phyloP scores from a whole-genome alignment of 2,329 filamentous ascomycete species.

The Pestalotiopsis sp. region DNA sequence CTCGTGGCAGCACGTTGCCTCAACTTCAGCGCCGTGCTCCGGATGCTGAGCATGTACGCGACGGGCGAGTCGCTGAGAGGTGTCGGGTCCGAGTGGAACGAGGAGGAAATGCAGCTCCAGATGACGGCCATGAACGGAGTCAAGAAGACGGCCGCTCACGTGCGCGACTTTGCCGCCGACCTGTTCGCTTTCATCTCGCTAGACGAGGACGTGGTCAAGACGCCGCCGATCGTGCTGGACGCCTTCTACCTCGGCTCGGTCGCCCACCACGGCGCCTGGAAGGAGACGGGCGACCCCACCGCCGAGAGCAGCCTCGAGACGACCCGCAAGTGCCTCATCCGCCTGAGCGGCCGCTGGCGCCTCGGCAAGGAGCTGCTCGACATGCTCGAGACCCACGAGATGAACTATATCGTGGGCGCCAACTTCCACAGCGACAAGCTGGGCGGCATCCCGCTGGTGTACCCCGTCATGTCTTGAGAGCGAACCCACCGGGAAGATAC shows the following conservation, averaged over 20 bases:
- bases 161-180: constrained; percentile 16
- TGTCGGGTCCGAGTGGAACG: neutral
- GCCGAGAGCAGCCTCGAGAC: constrained; percentile 10
- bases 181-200: constrained; percentile 11
- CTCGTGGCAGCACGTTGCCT: constrained; percentile 17
- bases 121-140: constrained; percentile 13
- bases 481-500: neutral
- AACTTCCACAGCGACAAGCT: constrained; percentile 6
- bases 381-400: constrained; percentile 7
- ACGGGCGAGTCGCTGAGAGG: constrained; percentile 4
- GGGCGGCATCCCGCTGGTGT: constrained; percentile 8
- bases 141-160: constrained; percentile 14
- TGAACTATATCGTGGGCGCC: constrained; percentile 4
- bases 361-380: constrained; percentile 16
- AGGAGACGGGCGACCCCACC: neutral
- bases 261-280: constrained; percentile 2
- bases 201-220: constrained; percentile 17
- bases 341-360: constrained; percentile 18
- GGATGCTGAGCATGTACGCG: constrained; percentile 12
- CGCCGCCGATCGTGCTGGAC: constrained; percentile 21
- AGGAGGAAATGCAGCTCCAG: constrained; percentile 16
- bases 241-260: constrained; percentile 19
- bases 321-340: constrained; percentile 15
- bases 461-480: neutral
- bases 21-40: constrained; percentile 16